Evolutionary conservation across 208 protist genomes (phyloP).

Genomic region (Leishmania braziliensis): DNA sequence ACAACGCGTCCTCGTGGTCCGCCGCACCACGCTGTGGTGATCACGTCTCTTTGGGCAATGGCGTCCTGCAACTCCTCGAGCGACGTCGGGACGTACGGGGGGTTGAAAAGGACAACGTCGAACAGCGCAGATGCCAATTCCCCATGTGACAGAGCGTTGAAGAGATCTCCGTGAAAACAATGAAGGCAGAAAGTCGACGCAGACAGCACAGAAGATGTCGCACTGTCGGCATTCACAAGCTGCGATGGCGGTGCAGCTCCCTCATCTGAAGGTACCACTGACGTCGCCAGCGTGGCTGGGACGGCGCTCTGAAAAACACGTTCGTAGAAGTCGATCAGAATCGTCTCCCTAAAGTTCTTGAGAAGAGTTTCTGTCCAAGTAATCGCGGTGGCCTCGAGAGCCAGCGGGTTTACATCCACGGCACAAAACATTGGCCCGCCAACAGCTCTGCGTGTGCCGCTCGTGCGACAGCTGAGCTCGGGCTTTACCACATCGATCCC

Average conservation of each 20-base stretch:
- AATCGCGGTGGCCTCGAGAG: slow-evolving; percentile 70
- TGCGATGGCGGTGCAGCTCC: not conserved
- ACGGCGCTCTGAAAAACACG: not conserved
- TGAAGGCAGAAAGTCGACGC: slow-evolving; percentile 23
- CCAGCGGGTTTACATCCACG: slow-evolving; percentile 84
- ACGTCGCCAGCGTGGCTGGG: slow-evolving; percentile 12
- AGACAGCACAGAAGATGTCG: not conserved
- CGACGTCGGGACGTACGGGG: slow-evolving; percentile 89
- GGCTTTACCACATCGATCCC: not conserved
- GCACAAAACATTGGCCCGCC: slow-evolving; percentile 44
- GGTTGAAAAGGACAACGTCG: slow-evolving; percentile 89
- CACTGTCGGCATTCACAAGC: not conserved
- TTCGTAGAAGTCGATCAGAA: slow-evolving; percentile 8
- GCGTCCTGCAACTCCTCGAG: slow-evolving; percentile 74
- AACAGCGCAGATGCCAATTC: slow-evolving; percentile 20
- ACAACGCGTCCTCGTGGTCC: slow-evolving; percentile 82
- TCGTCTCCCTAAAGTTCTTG: slow-evolving; percentile 24
- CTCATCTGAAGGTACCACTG: slow-evolving; percentile 1
- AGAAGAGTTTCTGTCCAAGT: slow-evolving; percentile 71
- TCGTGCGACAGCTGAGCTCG: not conserved
- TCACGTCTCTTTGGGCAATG: slow-evolving; percentile 48
- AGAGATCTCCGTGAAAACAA: slow-evolving; percentile 34
- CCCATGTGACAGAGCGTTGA: slow-evolving; percentile 3
- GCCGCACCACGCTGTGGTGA: slow-evolving; percentile 88
- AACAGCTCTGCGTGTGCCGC: not conserved